These are phyloP conservation scores for Chlamydomonas urium DNA, from an alignment of 139 green algal species.

Conservation along the genomic window DNA sequence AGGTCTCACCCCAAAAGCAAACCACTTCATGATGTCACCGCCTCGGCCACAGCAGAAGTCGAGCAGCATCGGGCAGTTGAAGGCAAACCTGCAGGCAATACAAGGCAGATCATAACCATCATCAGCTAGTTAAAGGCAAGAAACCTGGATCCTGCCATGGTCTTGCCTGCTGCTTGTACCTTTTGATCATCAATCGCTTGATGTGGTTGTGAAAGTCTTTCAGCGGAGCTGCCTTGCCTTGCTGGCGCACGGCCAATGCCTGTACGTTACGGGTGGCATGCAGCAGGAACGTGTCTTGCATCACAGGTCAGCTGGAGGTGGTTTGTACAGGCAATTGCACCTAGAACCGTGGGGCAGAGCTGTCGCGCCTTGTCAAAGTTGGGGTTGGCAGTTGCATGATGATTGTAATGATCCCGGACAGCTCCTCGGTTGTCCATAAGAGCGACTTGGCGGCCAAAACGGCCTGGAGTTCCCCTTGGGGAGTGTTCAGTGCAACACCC, in stretches of 20 bases:
- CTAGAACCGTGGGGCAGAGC: not conserved
- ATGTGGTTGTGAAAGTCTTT: constrained; percentile 91
- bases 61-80: constrained; percentile 53
- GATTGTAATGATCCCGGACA: constrained; percentile 1
- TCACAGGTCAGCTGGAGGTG: too few species aligned
- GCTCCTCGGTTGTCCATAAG: not conserved
- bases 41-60: constrained; percentile 87
- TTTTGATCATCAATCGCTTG: constrained; percentile 50
- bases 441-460: too few species aligned
- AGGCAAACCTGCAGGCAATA: constrained; percentile 64
- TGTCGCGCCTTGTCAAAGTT: constrained; percentile 1
- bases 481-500: too few species aligned
- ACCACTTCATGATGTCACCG: constrained; percentile 89
- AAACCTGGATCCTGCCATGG: not conserved
- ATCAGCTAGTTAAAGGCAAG: not conserved
- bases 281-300: not conserved
- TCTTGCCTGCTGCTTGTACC: not conserved
- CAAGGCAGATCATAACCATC: not conserved
- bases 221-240: constrained; percentile 61
- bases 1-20: constrained; percentile 51
- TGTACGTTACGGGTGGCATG: constrained; percentile 21
- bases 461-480: too few species aligned
- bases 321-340: too few species aligned
- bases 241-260: constrained; percentile 49
- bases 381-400: not conserved